Conservation (phyloP, 371 early-diverging fungal species). For the Mortierella sp. region DNA sequence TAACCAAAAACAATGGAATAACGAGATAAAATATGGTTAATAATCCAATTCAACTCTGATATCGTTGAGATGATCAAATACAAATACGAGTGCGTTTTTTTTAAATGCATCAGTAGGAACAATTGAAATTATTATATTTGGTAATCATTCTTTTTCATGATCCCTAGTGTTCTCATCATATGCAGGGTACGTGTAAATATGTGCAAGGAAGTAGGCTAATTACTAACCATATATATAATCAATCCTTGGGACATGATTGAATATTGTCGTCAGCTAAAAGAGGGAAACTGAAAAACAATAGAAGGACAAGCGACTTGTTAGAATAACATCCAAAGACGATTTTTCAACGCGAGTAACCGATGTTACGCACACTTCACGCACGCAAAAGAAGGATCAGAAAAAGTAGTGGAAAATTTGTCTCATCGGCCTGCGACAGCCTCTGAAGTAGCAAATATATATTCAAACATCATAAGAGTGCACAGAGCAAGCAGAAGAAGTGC, state of each 20-base stretch:
- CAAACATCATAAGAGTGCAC: constrained; percentile 38
- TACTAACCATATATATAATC: constrained; percentile 15
- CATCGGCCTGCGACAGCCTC: constrained; percentile 55
- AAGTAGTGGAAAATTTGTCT: constrained; percentile 53
- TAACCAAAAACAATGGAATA: background rate
- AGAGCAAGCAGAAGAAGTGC: background rate
- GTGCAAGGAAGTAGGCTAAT: background rate
- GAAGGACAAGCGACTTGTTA: background rate
- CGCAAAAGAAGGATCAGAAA: constrained; percentile 13
- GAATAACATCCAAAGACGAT: background rate
- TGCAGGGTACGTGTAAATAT: constrained; percentile 13
- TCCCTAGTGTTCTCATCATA: constrained; percentile 41
- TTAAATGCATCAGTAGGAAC: constrained; percentile 53
- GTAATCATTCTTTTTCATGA: constrained; percentile 44
- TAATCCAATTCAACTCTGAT: background rate
- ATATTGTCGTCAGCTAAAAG: background rate
- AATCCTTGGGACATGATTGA: background rate
- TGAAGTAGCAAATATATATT: constrained; percentile 59
- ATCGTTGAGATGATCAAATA: background rate
- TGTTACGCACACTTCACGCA: background rate
- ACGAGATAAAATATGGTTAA: background rate
- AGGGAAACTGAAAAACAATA: background rate
- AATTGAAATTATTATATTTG: constrained; percentile 44
- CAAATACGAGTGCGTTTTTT: background rate
- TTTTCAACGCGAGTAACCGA: background rate